Base-by-base conservation (phyloP, 208 protist genomes). In the Wallacemonas sp. region DNA sequence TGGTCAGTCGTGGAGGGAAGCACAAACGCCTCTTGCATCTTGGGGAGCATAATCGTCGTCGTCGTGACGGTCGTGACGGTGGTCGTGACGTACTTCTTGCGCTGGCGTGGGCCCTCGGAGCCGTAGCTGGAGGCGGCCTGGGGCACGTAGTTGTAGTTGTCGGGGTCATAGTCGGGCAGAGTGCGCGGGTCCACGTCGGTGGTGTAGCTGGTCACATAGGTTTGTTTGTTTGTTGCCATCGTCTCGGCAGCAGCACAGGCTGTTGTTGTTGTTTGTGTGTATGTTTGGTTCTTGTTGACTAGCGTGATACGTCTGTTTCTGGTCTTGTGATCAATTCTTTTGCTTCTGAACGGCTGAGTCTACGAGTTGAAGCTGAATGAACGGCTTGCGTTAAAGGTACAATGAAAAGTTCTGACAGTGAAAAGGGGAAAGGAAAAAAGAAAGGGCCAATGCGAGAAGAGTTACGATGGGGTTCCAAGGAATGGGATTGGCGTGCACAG, bases 31-130 rank as follows among this genome's bases (percentile, higher is more conserved):
- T 83, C 78, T 33, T 81, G 76, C 61, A 78, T 82, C 19, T 72
- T 67, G 19, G 86, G 86, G 16, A 92, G 70, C 34, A 89, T 24
- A 30, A 92, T 83, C 2, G 72, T 75, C 23, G 86, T 92, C 1
- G 77, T 87, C 2, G 86, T 92, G 12, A 85, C 69, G 12, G 82
- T 88, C 6, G 82, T 92, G 46, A 92, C 74, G 3, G 83, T 89
- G 17, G 86, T 92, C 14, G 78, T 87, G 5, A 72, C 79, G 60
- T 87, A 89, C 70, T 87, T 88, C 69, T 85, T 92, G 12, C 73
- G 62, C 17, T 83, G 56, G n/a, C 75, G 81, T 30, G 80, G 85
- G 12, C 64, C 47, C 16, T 49, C 19, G 17, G 33, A 39, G 2
- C 11, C 57, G 23, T 55, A 62, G 27, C 57, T 55, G 32, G 34